Base-by-base conservation (phyloP, 306 rosid species). In the Quercus dentata region DNA sequence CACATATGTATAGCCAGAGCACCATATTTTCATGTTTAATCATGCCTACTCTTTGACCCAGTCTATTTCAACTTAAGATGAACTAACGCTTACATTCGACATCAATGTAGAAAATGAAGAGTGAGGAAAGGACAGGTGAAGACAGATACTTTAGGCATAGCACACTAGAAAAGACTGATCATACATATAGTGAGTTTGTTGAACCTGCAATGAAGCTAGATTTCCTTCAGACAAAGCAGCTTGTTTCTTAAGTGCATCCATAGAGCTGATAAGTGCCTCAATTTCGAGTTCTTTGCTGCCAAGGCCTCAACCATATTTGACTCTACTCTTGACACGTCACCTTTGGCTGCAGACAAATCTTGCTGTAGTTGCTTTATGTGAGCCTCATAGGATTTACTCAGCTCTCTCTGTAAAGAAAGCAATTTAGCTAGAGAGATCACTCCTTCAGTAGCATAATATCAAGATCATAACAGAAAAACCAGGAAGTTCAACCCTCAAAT, bases 161-260 rank as follows among this genome's bases (percentile, higher is more conserved):
- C 27, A 72, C 33, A 75, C 54, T 79, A 46, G 23, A 78, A 56
- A 52, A 65, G 58, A 59, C 17, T 30, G 61, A 33, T 13, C 65
- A 73, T 21, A 18, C 63, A 84, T 35, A 74, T 72, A 76, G 74
- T 65, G 73, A 70, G 78, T 14, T 77, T 31, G 69, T 77, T 49
- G 67, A 84, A 93, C 99, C 99, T 96, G 98, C 81, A 96, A 14
- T 27, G 99, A 91, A 74, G 97, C 92, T 72, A 93, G 88, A 88
- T 86, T 93, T 86, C 99, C 99, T 83, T 96, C 99, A 11, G 99
- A 91, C 61, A 80, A 56, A 78, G 98, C 94, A 82, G 98, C 91
- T 77, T 93, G 97, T 79, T 88, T 93, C 88, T 96, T 96, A 81
- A 90, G 85, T 73, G 92, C 88, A 61, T 96, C 98, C 89, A 93